Base-by-base conservation (phyloP, 352 stramenopile species). In the Detonula confervacea region DNA sequence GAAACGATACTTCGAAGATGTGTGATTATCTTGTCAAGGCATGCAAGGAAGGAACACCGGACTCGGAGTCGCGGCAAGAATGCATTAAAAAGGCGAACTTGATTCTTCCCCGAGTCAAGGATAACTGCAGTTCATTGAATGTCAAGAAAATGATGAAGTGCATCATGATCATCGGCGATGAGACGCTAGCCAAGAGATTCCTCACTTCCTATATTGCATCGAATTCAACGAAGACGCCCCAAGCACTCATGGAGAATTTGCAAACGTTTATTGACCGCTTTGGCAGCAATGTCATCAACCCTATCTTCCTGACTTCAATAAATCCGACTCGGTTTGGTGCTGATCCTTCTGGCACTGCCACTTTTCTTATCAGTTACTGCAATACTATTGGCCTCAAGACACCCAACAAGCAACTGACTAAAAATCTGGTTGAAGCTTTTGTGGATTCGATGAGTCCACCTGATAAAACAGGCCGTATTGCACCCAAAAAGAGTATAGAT, bases 1-100 rank as follows among this genome's bases (percentile, higher is more conserved):
- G 54, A 8, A 42, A 56, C 56, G 11, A 77, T 46, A 51, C 44
- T 0, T 61, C 55, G 11, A 77, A 44, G 18, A 77, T 77, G 67
- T 61, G 44, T 47, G 22, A 24, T 11, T 77, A 77, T 56, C 39
- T 77, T 44, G 4, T 60, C 22, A 61, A 54, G 49, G 56, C 55
- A 62, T 70, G 55, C 42, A 33, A 12, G 30, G 20, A 55, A 63
- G 37, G 44, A 56, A 70, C 55, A 14, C 35, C 8, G 8, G 55
- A 77, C 46, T 77, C 59, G 11, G 67, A 69, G 30, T 16, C 37
- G 29, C 25, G 24, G 16, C 29, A 70, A 44, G 56, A 57, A 61
- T 77, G 55, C 25, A 42, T 52, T 18, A 39, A 59, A 33, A 70
- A 56, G n/a, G 44, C 59, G 14, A 77, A 70, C 14, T 14, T 24